phyloP scores from a whole-genome alignment of 345 rosid species.

The Hibiscus tridactylites region DNA sequence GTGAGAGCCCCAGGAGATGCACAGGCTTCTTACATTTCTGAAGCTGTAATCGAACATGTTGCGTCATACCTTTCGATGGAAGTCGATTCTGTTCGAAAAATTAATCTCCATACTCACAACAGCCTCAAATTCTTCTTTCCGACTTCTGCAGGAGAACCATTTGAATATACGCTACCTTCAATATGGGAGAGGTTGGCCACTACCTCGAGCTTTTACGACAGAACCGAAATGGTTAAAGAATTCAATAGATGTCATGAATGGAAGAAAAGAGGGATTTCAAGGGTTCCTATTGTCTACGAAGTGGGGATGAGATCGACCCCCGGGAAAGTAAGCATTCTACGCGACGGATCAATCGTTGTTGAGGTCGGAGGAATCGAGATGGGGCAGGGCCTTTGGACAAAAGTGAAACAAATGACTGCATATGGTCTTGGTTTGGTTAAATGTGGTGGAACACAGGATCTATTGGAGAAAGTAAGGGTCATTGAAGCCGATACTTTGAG shows the following conservation, averaged over 20 bases:
- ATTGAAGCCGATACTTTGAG: conserved; percentile 64
- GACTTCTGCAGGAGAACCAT: conserved; percentile 37
- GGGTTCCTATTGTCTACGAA: conserved; percentile 45
- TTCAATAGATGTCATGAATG: conserved; percentile 47
- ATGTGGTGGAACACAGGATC: conserved; percentile 31
- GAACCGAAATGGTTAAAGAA: conserved; percentile 44
- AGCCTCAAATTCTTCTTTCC: conserved; percentile 48
- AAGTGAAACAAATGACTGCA: conserved; percentile 82
- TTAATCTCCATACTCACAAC: conserved; percentile 54
- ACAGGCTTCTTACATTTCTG: conserved; percentile 70
- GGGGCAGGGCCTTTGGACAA: conserved; percentile 93
- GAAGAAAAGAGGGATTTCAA: conserved; percentile 70
- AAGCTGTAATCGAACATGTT: conserved; percentile 67
- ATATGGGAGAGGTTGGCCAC: conserved; percentile 62
- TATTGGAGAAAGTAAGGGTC: conserved; percentile 56
- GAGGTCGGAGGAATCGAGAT: conserved; percentile 86
- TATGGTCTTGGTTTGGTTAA: conserved; percentile 55
- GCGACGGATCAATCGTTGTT: conserved; percentile 73
- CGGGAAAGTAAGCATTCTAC: conserved; percentile 65
- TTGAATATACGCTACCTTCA: conserved; percentile 57
- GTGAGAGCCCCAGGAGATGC: conserved; percentile 85
- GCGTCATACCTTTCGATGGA: conserved; percentile 63
- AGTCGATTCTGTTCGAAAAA: conserved; percentile 48
- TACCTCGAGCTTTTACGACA: conserved; percentile 38
- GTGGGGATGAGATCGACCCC: conserved; percentile 44